A percentile compares a stretch with the other conserved stretches of the same genome.
Evolutionary conservation across 2,329 filamentous ascomycete genomes (phyloP).

Genomic region (Alternaria brassicicola): DNA sequence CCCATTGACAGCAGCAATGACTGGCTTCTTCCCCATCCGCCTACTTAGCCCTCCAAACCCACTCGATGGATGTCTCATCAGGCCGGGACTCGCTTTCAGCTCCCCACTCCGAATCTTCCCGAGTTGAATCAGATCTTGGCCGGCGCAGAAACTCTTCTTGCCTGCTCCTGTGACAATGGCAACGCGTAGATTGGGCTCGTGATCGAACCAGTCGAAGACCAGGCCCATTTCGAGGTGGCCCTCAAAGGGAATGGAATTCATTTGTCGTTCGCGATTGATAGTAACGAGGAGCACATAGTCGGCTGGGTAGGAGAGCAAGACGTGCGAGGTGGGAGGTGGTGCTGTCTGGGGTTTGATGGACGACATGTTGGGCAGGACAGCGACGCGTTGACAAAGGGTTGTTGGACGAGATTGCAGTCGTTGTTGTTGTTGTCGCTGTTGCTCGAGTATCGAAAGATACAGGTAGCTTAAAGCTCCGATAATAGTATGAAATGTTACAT

Average conservation of each 20-base stretch:
- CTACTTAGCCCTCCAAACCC: conserved; percentile 64
- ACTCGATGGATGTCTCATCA: conserved; percentile 50
- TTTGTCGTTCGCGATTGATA: conserved; percentile 57
- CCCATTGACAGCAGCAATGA: conserved; percentile 66
- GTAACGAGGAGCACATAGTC: conserved; percentile 59
- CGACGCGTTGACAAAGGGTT: neutral
- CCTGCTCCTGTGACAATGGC: conserved; percentile 59
- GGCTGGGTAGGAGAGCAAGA: conserved; percentile 54
- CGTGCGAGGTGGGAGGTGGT: conserved; percentile 42
- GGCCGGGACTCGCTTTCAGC: conserved; percentile 30
- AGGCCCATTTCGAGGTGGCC: conserved; percentile 57
- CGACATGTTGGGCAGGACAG: conserved; percentile 27
- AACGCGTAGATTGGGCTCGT: conserved; percentile 56
- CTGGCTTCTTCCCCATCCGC: conserved; percentile 64
- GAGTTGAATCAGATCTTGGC: conserved; percentile 60
- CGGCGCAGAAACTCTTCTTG: conserved; percentile 61
- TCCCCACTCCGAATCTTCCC: conserved; percentile 39
- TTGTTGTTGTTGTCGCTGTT: neutral
- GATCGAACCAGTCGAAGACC: conserved; percentile 62
- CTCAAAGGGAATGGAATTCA: conserved; percentile 54
- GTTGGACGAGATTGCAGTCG: neutral
- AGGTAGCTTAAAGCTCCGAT: neutral
- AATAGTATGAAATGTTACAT: conserved; percentile 8
- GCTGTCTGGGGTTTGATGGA: conserved; percentile 34
- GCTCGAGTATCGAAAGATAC: neutral